Conservation (phyloP, 305 asterid species). For the Plantago coronopus region DNA sequence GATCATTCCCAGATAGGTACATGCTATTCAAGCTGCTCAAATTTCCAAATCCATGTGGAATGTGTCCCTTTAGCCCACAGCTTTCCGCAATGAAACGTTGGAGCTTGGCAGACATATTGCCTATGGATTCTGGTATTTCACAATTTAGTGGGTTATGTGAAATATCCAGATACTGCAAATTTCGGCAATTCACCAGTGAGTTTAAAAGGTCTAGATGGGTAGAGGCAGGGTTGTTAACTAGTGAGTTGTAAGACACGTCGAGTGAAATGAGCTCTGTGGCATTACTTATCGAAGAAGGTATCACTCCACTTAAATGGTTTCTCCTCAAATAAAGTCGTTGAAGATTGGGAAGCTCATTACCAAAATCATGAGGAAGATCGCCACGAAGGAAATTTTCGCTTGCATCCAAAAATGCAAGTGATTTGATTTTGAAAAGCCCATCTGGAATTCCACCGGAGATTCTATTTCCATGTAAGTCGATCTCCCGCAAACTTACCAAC, state of each 20-base stretch:
- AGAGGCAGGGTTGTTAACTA: slow-evolving; percentile 23
- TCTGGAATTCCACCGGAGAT: slow-evolving; percentile 30
- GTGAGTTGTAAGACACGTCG: slow-evolving; percentile 22
- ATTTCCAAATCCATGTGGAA: slow-evolving; percentile 34
- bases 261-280: slow-evolving; percentile 32
- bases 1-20: slow-evolving; percentile 24
- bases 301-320: slow-evolving; percentile 34
- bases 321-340: slow-evolving; percentile 28
- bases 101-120: slow-evolving; percentile 30
- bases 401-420: slow-evolving; percentile 29
- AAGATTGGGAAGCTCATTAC: slow-evolving; percentile 36
- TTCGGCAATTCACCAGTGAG: slow-evolving; percentile 30
- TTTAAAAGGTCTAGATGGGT: slow-evolving; percentile 26
- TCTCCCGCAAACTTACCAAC: slow-evolving; percentile 26
- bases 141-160: slow-evolving; percentile 32
- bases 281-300: slow-evolving; percentile 36
- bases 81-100: slow-evolving; percentile 7
- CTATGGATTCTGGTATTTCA: slow-evolving; percentile 27
- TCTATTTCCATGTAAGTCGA: slow-evolving; percentile 28
- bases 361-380: slow-evolving; percentile 32
- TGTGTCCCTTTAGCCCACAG: slow-evolving; percentile 29
- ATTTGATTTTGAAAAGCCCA: slow-evolving; percentile 33
- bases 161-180: slow-evolving; percentile 29
- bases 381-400: slow-evolving; percentile 35
- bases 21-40: slow-evolving; percentile 29